These are phyloP conservation scores for Pseudogymnoascus sp. DNA, from an alignment of 2,329 filamentous ascomycete species.

Conservation along the genomic window DNA sequence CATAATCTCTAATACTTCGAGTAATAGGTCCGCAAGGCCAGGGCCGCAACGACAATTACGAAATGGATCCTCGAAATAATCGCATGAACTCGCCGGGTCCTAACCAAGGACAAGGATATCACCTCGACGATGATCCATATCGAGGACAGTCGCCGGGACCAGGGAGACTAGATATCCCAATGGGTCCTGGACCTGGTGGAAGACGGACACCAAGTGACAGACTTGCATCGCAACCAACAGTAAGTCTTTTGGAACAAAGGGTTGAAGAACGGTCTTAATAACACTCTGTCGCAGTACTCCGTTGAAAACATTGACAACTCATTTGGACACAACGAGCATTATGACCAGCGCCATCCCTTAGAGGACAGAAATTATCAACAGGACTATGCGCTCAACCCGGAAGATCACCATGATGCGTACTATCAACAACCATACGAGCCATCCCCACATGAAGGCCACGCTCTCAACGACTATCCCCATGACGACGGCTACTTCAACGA, in stretches of 20 bases:
- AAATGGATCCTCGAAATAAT: constrained; percentile 50
- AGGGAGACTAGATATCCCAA: constrained; percentile 55
- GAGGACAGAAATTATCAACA: constrained; percentile 42
- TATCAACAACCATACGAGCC: constrained; percentile 77
- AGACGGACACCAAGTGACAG: constrained; percentile 60
- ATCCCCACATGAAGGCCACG: constrained; percentile 24
- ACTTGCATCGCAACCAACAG: constrained; percentile 75
- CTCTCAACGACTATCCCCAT: constrained; percentile 18
- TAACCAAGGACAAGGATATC: constrained; percentile 41
- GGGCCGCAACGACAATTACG: constrained; percentile 48
- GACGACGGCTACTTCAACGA: constrained; percentile 33
- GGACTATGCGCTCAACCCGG: constrained; percentile 70
- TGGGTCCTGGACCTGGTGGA: constrained; percentile 40
- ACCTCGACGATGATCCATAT: constrained; percentile 61
- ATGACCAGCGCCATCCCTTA: constrained; percentile 42
- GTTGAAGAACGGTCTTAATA: neutral
- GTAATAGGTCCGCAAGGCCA: constrained; percentile 16
- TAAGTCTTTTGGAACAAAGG: constrained; percentile 37
- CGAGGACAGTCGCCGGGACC: constrained; percentile 21
- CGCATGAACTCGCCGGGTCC: constrained; percentile 67
- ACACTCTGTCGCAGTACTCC: constrained; percentile 45
- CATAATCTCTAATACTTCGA: constrained; percentile 8
- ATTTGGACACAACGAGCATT: constrained; percentile 53
- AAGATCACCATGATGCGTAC: constrained; percentile 81
- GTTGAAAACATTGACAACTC: constrained; percentile 58